These are phyloP conservation scores for Phylloporus arenicola DNA, from an alignment of 768 basidiomycete species.

Conservation along the genomic window DNA sequence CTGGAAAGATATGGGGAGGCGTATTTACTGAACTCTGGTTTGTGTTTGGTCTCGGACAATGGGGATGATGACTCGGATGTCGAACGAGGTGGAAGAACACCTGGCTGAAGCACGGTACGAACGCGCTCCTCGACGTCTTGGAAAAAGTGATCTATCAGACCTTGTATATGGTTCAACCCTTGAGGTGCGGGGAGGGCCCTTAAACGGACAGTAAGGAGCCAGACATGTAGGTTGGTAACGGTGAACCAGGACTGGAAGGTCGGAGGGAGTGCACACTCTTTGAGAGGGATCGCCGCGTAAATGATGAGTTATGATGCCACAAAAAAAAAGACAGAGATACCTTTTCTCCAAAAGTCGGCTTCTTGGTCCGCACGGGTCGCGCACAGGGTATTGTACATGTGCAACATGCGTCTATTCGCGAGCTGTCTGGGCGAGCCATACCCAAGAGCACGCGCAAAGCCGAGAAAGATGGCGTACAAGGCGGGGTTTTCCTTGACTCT, in stretches of 20 bases:
- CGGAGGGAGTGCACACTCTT: constrained; percentile 80
- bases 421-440: constrained; percentile 59
- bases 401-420: constrained; percentile 53
- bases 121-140: constrained; percentile 89
- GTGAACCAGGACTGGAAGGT: constrained; percentile 99
- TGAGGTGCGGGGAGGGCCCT: constrained; percentile 71
- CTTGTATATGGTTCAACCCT: constrained; percentile 69
- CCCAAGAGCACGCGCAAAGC: constrained; percentile 47
- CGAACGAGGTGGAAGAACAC: constrained; percentile 24
- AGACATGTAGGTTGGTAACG: constrained; percentile 86
- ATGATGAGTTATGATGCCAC: background rate
- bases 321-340: constrained; percentile 27
- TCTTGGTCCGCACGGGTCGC: constrained; percentile 55
- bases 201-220: constrained; percentile 84
- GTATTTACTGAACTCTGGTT: constrained; percentile 18
- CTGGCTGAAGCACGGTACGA: constrained; percentile 69
- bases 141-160: constrained; percentile 91
- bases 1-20: constrained; percentile 21
- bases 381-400: constrained; percentile 54
- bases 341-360: constrained; percentile 56
- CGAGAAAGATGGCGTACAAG: constrained; percentile 42
- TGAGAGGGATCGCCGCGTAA: background rate
- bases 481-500: constrained; percentile 46
- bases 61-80: constrained; percentile 8
- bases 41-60: constrained; percentile 9